Base-by-base conservation (phyloP, 2,329 filamentous ascomycete genomes). In the Hypoxylon sp. region DNA sequence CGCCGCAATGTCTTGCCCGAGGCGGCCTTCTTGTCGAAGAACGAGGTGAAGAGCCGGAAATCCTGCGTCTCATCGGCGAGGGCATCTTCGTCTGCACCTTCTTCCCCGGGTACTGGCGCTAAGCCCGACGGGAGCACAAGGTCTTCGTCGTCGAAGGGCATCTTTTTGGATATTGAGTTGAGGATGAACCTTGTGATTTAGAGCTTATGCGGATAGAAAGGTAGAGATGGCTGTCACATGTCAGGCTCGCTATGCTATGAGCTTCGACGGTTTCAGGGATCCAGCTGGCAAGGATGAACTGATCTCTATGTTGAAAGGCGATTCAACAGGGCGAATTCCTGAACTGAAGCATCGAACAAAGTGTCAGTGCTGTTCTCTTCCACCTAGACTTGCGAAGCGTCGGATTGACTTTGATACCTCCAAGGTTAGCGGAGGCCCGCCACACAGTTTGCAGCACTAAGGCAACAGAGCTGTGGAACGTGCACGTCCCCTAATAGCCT, bases 41-140 rank as follows among this genome's bases (percentile, higher is more conserved):
- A 78, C 28, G 84, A 80, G 2, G 81, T 80, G 67, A 89, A 89
- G 67, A 94, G 90, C 69, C 92, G 90, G 78, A 95, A 97, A 80
- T 98, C 95, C 74, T 94, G 93, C 1, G 90, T 87, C 77, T 94
- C 91, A 72, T 97, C 94, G 40, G 90, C 84, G 66, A 89, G 88
- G 49, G 88, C 84, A 61, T 92, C 89, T 44, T 80, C 78, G 40
- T 79, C 78, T 20, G 74, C 73, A 32, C 79, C 77, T 73, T 26
- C 74, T 67, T 30, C 64, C 2, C 77, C 75, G 3, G 68, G 33
- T 30, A 74, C 71, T 18, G 61, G 33, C 11, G 59, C 6, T 7
- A 67, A 30, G 40, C 46, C 53, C n/a, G 65, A 46, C 1, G 56
- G 63, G 30, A 67, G 61, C 14, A 50, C 45, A 33, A 67, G 64